Evolutionary conservation across 2,329 filamentous ascomycete species (phyloP).

Genomic region (Colletotrichum sp.): DNA sequence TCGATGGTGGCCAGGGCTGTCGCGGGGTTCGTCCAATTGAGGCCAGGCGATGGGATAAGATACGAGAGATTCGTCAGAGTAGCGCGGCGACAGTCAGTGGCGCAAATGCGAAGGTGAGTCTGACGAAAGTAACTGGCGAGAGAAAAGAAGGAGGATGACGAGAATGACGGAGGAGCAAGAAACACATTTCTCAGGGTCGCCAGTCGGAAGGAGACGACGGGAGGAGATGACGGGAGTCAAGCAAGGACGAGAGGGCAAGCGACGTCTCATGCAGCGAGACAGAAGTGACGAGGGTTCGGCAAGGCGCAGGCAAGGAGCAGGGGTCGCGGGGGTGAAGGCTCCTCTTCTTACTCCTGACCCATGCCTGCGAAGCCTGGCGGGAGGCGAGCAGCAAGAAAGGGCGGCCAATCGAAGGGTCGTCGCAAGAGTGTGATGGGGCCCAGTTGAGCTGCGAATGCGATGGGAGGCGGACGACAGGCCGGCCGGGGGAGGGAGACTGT

Average conservation of each 20-base stretch:
- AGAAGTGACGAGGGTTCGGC: slow-evolving; percentile 4
- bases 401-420: not conserved
- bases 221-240: not conserved
- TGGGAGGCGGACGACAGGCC: not conserved
- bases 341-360: not conserved
- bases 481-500: not conserved
- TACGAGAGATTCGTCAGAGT: not conserved
- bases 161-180: not conserved
- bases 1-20: not conserved
- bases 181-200: slow-evolving; percentile 1
- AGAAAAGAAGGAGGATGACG: not conserved
- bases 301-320: slow-evolving; percentile 5
- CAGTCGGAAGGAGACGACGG: not conserved
- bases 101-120: not conserved
- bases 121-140: not conserved
- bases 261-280: slow-evolving; percentile 12
- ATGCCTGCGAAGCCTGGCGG: not conserved
- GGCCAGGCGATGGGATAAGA: not conserved
- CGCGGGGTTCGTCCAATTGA: not conserved
- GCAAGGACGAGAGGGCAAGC: not conserved
- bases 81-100: not conserved
- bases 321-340: not conserved
- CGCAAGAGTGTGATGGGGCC: not conserved
- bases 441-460: not conserved
- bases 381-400: not conserved